Evolutionary conservation across 2,329 filamentous ascomycete genomes (phyloP), one percentile per base, ranked within the genome.

Genomic region (Trichoderma oligosporum): DNA sequence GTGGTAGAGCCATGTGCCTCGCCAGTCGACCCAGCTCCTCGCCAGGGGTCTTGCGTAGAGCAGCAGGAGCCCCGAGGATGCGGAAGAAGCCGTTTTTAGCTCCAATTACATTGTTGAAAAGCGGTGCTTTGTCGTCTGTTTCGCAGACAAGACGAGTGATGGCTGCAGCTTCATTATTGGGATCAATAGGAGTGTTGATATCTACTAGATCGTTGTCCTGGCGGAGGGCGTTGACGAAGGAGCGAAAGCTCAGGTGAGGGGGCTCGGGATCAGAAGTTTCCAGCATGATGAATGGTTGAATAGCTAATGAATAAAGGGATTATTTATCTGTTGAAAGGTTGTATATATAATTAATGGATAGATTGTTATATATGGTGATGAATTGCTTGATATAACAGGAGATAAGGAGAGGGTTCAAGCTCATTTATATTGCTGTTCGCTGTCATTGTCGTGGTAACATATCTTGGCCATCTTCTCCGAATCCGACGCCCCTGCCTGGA

Each of bases 41-140:
- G 3, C 62, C 61, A 1, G 63, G 31, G 7, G 67, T 62, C 2
- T 61, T 67, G 1, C 75, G 64, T 0, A 80, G 67, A 1, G 69
- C 71, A 3, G 65, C 73, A 0, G 77, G 71, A 0, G 73, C 73
- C 20, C 77, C 78, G 4, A 81, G 69, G 20, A 80, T 79, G 8
- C 77, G 69, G 60, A 68, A 81, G 0, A 81, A 66, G 7, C 78
- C 78, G 36, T 78, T 62, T 29, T 74, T 62, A 4, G 67, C 66
- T 1, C 78, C 78, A 52, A 74, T 78, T 53, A 81, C 56, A 24
- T 80, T 81, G 65, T 80, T 77, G 70, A 81, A 79, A 0, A 82
- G 70, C 0, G 78, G 78, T 1, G 78, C 78, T 48, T 76, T 77
- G 56, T 71, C 73, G 41, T 77, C 62, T 0, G 67, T 73, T 59